Evolutionary conservation across 1,284 basidiomycete species (phyloP), one percentile per base, ranked within the genome.

Genomic region (Trametes polyzona): DNA sequence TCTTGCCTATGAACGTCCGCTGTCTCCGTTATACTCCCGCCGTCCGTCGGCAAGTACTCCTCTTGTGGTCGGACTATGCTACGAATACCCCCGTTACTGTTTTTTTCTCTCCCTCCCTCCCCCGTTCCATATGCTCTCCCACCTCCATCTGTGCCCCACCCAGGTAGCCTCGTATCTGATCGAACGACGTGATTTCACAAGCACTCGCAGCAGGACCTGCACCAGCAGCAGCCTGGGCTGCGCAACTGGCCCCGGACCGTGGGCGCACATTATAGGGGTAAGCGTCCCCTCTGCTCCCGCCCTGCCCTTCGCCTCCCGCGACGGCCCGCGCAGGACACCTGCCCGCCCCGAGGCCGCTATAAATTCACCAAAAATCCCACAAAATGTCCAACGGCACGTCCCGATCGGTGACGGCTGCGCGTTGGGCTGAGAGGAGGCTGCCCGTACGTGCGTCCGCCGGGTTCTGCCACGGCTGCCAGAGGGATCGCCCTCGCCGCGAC

Each of bases 361-460:
- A 44, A 61, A 64, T 60, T 65, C 53, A 60, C 59, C 61, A 55
- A 62, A 65, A 62, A 66, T 66, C 63, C 65, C 63, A 65, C 63
- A 64, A 65, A 67, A 65, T 64, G 65, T 65, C 65, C 41, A 53
- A 54, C 58, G 58, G 36, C 35, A 27, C 44, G 48, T 44, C 40
- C 48, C 46, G 58, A 47, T 49, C 58, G 55, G 52, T 49, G 54
- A 42, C 24, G 37, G 43, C 44, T 40, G 40, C 33, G 29, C n/a
- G n/a, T n/a, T n/a, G n/a, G n/a, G n/a, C n/a, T n/a, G n/a, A n/a
- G n/a, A n/a, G n/a, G n/a, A n/a, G n/a, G n/a, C n/a, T n/a, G n/a
- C n/a, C n/a, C n/a, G n/a, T n/a, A n/a, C n/a, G n/a, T n/a, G n/a
- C n/a, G n/a, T n/a, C n/a, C n/a, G n/a, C n/a, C 32, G 17, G 29